phyloP scores from a whole-genome alignment of 164 flowering plant species.

The Magnolia sinica region DNA sequence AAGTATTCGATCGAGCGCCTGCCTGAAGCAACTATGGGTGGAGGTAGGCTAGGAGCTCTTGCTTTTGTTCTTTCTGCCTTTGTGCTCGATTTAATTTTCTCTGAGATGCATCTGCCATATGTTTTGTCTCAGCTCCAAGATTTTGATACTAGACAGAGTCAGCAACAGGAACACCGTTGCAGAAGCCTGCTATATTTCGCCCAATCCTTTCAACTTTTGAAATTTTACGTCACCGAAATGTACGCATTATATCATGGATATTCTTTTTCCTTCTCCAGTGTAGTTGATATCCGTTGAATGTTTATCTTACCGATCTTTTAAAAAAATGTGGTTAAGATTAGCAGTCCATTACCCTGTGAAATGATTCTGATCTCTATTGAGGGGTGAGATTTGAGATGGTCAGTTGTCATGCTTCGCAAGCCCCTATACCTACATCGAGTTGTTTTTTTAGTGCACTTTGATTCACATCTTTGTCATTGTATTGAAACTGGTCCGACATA shows the following conservation, averaged over 20 bases:
- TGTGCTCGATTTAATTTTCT: neutral
- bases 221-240: neutral
- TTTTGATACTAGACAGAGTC: conserved; percentile 24
- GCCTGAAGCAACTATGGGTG: conserved; percentile 97
- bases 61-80: neutral
- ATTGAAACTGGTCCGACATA: too few species aligned
- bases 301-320: too few species aligned
- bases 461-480: too few species aligned
- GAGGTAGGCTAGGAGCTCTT: conserved; percentile 50
- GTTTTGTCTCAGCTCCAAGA: conserved; percentile 62
- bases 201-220: neutral
- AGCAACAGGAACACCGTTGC: neutral
- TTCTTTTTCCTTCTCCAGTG: neutral
- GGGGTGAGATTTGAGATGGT: too few species aligned
- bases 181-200: neutral
- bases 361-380: neutral
- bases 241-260: too few species aligned
- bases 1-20: conserved; percentile 87
- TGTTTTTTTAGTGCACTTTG: too few species aligned
- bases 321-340: neutral
- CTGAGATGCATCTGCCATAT: neutral
- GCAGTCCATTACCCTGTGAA: neutral
- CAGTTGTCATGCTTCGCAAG: neutral
- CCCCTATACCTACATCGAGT: neutral
- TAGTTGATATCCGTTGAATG: neutral